Evolutionary conservation across 192 early-diverging fungal genomes (phyloP).

Genomic region (Mortierella alpina): DNA sequence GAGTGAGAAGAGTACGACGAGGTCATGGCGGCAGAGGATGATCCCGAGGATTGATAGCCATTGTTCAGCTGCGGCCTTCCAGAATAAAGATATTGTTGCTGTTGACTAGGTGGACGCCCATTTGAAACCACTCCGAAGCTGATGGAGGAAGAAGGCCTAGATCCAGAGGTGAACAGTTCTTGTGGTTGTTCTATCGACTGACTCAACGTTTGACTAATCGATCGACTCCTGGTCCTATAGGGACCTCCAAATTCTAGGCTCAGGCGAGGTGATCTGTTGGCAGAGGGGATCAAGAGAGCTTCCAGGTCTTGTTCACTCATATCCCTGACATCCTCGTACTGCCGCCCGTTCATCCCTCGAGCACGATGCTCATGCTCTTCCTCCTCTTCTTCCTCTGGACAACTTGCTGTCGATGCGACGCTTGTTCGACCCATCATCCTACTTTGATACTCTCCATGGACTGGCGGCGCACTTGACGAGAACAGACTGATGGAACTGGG

Average conservation of each 20-base stretch:
- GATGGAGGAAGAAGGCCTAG: slow-evolving; percentile 2
- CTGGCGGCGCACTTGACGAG: slow-evolving; percentile 38
- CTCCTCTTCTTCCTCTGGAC: background rate
- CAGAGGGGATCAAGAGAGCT: slow-evolving; percentile 27
- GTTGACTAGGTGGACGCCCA: background rate
- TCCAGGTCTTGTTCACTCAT: slow-evolving; percentile 41
- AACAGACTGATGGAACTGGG: slow-evolving; percentile 26
- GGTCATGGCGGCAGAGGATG: slow-evolving; percentile 31
- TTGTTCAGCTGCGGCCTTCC: slow-evolving; percentile 14
- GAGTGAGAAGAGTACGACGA: slow-evolving; percentile 32
- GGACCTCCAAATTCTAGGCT: slow-evolving; percentile 6
- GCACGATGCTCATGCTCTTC: background rate
- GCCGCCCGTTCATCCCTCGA: background rate
- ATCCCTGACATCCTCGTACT: slow-evolving; percentile 12
- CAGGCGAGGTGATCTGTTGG: slow-evolving; percentile 13
- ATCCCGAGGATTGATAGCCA: slow-evolving; percentile 37
- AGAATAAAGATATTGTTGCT: background rate
- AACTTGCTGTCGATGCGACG: background rate
- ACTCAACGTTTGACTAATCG: slow-evolving; percentile 23
- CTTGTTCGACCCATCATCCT: slow-evolving; percentile 1
- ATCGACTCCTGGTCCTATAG: slow-evolving; percentile 14
- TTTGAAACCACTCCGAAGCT: background rate
- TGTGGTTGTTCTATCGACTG: slow-evolving; percentile 11
- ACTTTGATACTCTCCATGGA: slow-evolving; percentile 11
- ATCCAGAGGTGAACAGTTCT: background rate